Evolutionary conservation across 1,284 basidiomycete species (phyloP), one percentile per base, ranked within the genome.

Genomic region (Ceratobasidium sp.): DNA sequence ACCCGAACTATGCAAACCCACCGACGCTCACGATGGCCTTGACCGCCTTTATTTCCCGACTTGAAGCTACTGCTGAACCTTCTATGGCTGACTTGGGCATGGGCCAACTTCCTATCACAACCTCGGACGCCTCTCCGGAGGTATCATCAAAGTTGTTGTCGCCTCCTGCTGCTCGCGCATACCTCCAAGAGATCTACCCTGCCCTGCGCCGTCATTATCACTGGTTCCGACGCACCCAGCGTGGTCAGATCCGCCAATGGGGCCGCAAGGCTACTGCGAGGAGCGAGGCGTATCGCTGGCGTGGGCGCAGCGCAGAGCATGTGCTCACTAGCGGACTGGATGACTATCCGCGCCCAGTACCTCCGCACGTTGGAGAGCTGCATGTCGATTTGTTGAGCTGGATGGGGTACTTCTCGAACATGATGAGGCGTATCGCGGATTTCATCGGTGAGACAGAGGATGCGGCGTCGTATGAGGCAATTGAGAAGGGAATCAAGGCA

Each of bases 281-380:
- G 69, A 89, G 89, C 1, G 96, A 98, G 82, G 96, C 88, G 0
- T 98, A 96, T 82, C 87, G 96, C 61, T 98, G 96, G 96, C 88
- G 96, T 46, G 96, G 96, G n/a, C 86, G 96, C 46, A 92, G 93
- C 8, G 86, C 90, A 79, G 86, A 87, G 59, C 96, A 98, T 83
- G 92, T 98, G 31, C 83, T 98, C 71, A 97, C 96, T 0, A 95
- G 92, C 78, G 96, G 96, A 0, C 90, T 98, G 88, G 96, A 98
- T 81, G 96, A 98, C 82, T 98, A 96, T 81, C 96, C 96, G 11
- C 87, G 96, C 68, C 95, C 85, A 0, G 78, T 89, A 11, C 88
- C 90, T 39, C 91, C 96, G 8, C 94, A 96, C 79, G 86, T 90
- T 0, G 96, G 96, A 66, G 96, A 98, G 83, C 84, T 98, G 71